A percentile compares a stretch with the other conserved stretches of the same genome.
Conservation (phyloP, 495 filamentous ascomycete species). For the Aspergillus ellipticus region DNA sequence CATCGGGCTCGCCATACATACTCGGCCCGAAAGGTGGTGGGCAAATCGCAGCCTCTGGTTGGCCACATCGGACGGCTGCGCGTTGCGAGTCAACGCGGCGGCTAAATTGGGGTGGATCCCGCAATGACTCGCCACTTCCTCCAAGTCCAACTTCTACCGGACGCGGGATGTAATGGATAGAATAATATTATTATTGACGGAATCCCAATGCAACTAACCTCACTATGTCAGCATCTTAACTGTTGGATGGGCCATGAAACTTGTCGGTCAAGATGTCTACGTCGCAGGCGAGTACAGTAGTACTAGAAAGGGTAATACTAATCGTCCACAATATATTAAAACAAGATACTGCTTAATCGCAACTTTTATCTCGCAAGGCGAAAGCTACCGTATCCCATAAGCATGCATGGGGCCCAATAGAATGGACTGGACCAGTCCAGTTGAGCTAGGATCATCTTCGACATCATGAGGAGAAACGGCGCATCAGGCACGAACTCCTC, state of each 20-base stretch:
- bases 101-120: not conserved
- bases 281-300: not conserved
- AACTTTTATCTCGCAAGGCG: not conserved
- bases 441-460: not conserved
- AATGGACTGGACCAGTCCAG: slow-evolving; percentile 1
- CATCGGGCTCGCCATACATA: not conserved
- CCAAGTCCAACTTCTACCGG: too few species aligned
- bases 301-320: not conserved
- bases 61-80: not conserved
- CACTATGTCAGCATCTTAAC: too few species aligned
- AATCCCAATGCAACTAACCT: too few species aligned
- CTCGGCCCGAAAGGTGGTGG: not conserved
- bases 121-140: not conserved
- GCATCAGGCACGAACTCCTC: not conserved
- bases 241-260: not conserved
- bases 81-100: not conserved
- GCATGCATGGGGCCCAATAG: not conserved
- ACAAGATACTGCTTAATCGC: too few species aligned
- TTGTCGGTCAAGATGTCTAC: not conserved
- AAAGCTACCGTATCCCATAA: not conserved
- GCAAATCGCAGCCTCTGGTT: not conserved
- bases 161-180: too few species aligned
- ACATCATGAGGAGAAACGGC: not conserved
- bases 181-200: too few species aligned
- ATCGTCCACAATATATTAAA: not conserved